These are phyloP conservation scores for Cercis canadensis DNA, from an alignment of 306 rosid genomes.

Conservation along the genomic window DNA sequence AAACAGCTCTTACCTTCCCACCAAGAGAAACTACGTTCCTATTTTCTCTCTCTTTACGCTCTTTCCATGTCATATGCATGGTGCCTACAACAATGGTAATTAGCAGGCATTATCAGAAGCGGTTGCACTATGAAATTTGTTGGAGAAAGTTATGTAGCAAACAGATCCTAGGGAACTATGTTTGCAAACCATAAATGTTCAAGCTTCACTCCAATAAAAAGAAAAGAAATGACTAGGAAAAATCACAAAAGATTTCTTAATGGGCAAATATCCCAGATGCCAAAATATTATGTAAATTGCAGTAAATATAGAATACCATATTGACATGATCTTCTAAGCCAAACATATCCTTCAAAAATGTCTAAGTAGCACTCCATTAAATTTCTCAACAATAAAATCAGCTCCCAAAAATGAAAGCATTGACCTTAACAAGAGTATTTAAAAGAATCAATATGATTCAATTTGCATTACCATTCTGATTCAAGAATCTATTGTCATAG, in stretches of 20 bases:
- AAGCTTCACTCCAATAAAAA: background rate
- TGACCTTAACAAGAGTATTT: background rate
- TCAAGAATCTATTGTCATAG: too few relatives aligned
- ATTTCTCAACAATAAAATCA: background rate
- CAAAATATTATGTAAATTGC: slow-evolving; percentile 7
- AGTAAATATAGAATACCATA: background rate
- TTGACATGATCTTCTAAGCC: background rate
- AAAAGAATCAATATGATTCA: slow-evolving; percentile 15
- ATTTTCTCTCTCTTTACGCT: slow-evolving; percentile 73
- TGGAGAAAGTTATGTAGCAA: background rate
- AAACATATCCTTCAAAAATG: background rate
- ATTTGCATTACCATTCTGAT: background rate
- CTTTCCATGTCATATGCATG: slow-evolving; percentile 86
- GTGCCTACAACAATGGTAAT: slow-evolving; percentile 50
- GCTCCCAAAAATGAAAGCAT: background rate
- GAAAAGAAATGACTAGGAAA: background rate
- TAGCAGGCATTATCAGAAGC: slow-evolving; percentile 28
- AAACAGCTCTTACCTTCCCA: slow-evolving; percentile 67
- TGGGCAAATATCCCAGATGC: background rate
- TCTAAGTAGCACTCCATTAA: background rate
- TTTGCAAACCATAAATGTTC: background rate
- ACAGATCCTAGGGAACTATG: slow-evolving; percentile 9
- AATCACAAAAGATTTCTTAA: background rate
- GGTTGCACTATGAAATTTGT: background rate
- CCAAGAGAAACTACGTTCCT: slow-evolving; percentile 76